Conservation (phyloP, 257 asterid species). For the Ilex aquifolium region DNA sequence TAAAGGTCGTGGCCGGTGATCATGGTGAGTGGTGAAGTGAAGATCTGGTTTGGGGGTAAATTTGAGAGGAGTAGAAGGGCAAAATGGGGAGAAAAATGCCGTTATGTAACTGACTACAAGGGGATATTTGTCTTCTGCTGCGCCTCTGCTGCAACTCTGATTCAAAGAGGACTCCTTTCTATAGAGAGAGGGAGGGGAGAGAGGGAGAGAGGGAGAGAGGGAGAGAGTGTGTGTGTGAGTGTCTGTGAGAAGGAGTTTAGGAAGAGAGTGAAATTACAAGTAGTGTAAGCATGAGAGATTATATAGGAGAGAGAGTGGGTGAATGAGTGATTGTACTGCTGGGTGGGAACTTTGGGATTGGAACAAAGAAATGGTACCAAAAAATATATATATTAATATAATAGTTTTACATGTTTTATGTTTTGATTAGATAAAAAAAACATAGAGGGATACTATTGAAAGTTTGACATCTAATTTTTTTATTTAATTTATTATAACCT, state of each 20-base stretch:
- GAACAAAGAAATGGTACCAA: too few relatives aligned
- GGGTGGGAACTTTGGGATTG: too few relatives aligned
- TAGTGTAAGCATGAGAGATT: background rate
- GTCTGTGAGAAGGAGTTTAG: background rate
- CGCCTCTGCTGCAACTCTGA: background rate
- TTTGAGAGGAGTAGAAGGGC: background rate
- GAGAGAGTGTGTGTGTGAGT: background rate
- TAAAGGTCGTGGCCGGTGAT: constrained; percentile 25
- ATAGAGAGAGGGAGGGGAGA: background rate
- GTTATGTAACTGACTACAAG: background rate
- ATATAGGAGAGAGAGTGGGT: background rate
- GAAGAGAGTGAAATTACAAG: background rate
- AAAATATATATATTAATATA: too few relatives aligned
- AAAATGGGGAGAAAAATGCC: background rate
- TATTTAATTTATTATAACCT: too few relatives aligned
- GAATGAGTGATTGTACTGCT: too few relatives aligned
- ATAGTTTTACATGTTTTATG: too few relatives aligned
- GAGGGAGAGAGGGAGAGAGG: background rate
- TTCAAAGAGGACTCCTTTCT: too few relatives aligned
- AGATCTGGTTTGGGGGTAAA: background rate
- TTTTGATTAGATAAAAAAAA: too few relatives aligned
- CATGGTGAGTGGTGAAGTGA: constrained; percentile 7
- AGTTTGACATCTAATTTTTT: too few relatives aligned
- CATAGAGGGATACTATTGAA: too few relatives aligned
- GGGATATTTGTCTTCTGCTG: background rate